Evolutionary conservation across 345 rosid species (phyloP).

Genomic region (Salix suchowensis): DNA sequence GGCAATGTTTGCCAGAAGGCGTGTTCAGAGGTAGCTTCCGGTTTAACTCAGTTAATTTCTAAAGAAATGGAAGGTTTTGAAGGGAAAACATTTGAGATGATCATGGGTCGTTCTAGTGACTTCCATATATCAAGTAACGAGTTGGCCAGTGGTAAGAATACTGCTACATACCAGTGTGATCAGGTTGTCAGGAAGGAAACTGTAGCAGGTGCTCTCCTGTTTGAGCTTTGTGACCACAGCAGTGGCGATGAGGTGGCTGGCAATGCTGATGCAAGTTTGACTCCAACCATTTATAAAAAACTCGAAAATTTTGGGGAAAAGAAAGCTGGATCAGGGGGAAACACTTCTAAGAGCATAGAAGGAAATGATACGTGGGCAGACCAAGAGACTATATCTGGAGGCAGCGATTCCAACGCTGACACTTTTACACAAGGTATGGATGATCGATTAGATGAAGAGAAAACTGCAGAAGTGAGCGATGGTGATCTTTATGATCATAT

Average conservation of each 20-base stretch:
- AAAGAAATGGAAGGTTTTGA: not conserved
- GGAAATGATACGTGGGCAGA: not conserved
- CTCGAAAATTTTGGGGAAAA: not conserved
- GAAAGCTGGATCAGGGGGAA: not conserved
- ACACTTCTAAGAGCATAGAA: not conserved
- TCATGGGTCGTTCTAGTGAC: not conserved
- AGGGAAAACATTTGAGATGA: not conserved
- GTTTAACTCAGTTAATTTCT: not conserved
- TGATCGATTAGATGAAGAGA: not conserved
- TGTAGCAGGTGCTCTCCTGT: not conserved
- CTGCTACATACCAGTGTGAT: not conserved
- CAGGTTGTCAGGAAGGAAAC: slow-evolving; percentile 4
- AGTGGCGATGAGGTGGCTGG: slow-evolving; percentile 6
- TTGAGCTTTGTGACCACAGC: slow-evolving; percentile 2
- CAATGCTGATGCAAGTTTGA: not conserved
- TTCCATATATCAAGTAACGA: not conserved
- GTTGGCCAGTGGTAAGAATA: not conserved
- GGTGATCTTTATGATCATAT: not conserved
- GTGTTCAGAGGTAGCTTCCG: not conserved
- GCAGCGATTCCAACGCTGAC: not conserved
- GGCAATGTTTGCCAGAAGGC: not conserved
- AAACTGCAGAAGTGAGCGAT: slow-evolving; percentile 1
- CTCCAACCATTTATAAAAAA: not conserved
- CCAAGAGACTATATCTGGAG: not conserved
- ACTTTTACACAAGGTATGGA: not conserved